Conservation (phyloP, 2,329 filamentous ascomycete genomes). For the Neonectria hederae region DNA sequence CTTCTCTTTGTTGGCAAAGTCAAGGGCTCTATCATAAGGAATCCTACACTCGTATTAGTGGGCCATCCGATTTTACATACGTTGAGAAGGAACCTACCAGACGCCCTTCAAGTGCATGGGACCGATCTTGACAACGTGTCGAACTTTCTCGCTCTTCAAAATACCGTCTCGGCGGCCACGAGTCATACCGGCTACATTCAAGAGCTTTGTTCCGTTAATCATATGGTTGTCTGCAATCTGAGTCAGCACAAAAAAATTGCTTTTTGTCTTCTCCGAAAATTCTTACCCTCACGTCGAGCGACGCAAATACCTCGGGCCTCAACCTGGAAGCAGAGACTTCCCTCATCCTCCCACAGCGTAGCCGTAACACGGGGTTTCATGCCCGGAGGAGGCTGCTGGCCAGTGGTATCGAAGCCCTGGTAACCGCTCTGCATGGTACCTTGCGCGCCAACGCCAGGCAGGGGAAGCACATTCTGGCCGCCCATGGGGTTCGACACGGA, state of each 20-base stretch:
- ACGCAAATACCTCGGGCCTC: constrained; percentile 97
- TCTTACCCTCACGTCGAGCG: constrained; percentile 86
- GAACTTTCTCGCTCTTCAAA: constrained; percentile 95
- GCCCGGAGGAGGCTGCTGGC: constrained; percentile 88
- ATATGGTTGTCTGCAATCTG: constrained; percentile 84
- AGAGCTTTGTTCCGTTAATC: constrained; percentile 97
- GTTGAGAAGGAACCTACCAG: constrained; percentile 71
- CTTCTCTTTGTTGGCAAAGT: constrained; percentile 99
- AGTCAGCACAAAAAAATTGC: constrained; percentile 18
- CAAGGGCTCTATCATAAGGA: constrained; percentile 94
- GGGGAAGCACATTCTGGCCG: constrained; percentile 70
- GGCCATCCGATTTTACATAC: constrained; percentile 29
- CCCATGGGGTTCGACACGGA: constrained; percentile 77
- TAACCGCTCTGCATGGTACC: constrained; percentile 66
- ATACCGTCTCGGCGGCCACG: constrained; percentile 94
- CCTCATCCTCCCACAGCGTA: constrained; percentile 98
- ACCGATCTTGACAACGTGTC: constrained; percentile 98
- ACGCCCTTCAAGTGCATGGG: constrained; percentile 99
- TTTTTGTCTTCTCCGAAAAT: not conserved
- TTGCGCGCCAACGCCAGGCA: constrained; percentile 68
- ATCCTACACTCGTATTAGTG: constrained; percentile 72
- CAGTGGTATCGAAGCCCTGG: constrained; percentile 79
- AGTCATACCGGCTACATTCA: constrained; percentile 99
- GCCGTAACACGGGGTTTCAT: constrained; percentile 98
- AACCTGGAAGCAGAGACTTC: constrained; percentile 96